A percentile compares a stretch with the other conserved stretches of the same genome.
phyloP scores from a whole-genome alignment of 768 basidiomycete species.

The Tulasnella sp. region DNA sequence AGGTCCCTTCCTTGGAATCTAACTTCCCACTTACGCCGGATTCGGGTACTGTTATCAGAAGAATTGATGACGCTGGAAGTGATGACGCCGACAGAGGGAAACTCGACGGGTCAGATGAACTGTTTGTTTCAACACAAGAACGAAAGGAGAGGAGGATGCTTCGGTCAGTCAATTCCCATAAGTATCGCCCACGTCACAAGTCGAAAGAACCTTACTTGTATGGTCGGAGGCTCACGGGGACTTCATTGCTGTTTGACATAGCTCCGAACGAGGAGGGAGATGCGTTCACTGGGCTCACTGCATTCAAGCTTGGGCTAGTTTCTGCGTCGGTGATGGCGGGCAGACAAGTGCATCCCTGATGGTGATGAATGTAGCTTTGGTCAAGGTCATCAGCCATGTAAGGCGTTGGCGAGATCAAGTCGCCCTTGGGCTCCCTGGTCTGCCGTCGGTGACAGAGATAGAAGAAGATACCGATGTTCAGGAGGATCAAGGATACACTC shows the following conservation, averaged over 20 bases:
- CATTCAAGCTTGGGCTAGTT: too few species aligned
- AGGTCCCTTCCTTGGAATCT: too few species aligned
- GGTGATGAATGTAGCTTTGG: background rate
- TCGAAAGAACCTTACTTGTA: background rate
- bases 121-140: too few species aligned
- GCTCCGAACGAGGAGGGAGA: background rate
- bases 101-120: background rate
- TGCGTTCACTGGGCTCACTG: too few species aligned
- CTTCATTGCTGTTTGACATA: background rate
- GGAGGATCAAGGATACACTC: background rate
- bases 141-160: background rate
- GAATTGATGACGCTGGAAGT: background rate
- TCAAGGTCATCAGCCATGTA: background rate
- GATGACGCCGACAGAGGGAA: background rate
- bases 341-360: background rate
- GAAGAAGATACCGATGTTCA: background rate
- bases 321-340: too few species aligned
- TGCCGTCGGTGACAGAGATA: background rate
- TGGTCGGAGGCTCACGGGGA: background rate
- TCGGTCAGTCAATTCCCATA: too few species aligned
- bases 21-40: background rate
- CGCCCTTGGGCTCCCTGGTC: conserved; percentile 4
- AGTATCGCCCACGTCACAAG: background rate
- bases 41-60: too few species aligned
- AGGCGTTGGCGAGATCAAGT: background rate